Evolutionary conservation across 2,329 filamentous ascomycete genomes (phyloP), one percentile per base, ranked within the genome.

Genomic region (Diplodia corticola): DNA sequence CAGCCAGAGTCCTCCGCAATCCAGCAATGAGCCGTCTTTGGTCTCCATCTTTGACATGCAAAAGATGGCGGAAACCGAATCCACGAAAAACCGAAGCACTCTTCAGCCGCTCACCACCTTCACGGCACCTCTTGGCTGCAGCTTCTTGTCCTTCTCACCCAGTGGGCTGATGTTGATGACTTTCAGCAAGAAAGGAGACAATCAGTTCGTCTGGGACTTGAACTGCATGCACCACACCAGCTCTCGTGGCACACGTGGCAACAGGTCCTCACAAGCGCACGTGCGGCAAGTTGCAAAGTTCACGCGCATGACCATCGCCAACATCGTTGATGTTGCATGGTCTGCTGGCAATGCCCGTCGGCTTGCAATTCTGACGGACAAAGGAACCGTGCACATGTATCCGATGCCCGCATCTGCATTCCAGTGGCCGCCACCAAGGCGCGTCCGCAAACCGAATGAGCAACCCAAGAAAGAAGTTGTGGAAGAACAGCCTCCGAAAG

Each of bases 311-410:
- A 98, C 94, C 1, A 90, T 94, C 57, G 92, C 95, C 3, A 91
- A 91, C 64, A 92, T 98, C 65, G 86, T 97, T 24, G 94, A 97
- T 73, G 91, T 97, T 49, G 88, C 89, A 3, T 99, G 95, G 95
- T 90, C 90, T 1, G 85, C 87, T 64, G 91, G 91, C 3, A 89
- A 89, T 65, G 92, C 91, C 24, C 91, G 96, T 74, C 89, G 91
- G 67, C 81, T 96, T 46, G 94, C 93, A 1, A 89, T 99, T 80
- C 88, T 97, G 28, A 98, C 95, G 0, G 92, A 96, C 73, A 91
- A 93, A 71, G 93, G 94, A n/a, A 99, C 95, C 9, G 89, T 97
- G 12, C 95, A 99, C 78, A 86, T 98, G 50, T 89, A 97, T 69
- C 91, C 97, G 70, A 86, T 98, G 77, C 92, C 93, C 9, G 84